phyloP scores from a whole-genome alignment of 441 rosid genomes.

The Euphorbia celastroides region DNA sequence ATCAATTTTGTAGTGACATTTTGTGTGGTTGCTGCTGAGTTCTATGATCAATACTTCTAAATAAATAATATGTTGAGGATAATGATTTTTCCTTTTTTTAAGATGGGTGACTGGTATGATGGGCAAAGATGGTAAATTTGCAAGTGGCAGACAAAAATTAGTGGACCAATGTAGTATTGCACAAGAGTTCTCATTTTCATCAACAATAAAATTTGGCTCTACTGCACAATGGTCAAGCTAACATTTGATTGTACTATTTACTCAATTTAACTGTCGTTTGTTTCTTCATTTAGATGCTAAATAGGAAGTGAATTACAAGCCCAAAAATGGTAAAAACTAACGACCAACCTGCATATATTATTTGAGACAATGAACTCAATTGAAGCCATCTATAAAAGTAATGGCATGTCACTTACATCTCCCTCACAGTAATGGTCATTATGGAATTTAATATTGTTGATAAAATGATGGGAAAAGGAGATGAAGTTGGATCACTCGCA shows the following conservation, averaged over 20 bases:
- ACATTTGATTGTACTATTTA: too few species aligned
- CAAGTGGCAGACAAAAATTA: conserved; percentile 17
- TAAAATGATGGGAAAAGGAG: background rate
- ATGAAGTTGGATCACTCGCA: background rate
- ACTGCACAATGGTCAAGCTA: too few species aligned
- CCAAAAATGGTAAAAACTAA: background rate
- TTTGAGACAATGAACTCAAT: too few species aligned
- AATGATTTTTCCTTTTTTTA: background rate
- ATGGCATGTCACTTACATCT: too few species aligned
- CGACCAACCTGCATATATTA: too few species aligned
- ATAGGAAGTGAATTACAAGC: background rate
- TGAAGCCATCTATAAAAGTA: too few species aligned
- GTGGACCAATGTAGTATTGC: conserved; percentile 4
- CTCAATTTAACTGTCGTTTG: background rate
- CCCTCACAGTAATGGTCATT: background rate
- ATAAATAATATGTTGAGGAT: background rate
- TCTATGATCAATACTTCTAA: background rate
- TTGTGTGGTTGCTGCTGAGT: background rate
- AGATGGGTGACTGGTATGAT: conserved; percentile 6
- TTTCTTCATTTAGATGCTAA: background rate
- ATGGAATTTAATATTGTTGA: background rate
- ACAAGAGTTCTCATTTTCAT: too few species aligned
- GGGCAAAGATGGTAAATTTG: conserved; percentile 8
- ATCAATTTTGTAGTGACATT: background rate
- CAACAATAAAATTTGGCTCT: too few species aligned